Base-by-base conservation (phyloP, 768 basidiomycete species). In the Russula virescens region DNA sequence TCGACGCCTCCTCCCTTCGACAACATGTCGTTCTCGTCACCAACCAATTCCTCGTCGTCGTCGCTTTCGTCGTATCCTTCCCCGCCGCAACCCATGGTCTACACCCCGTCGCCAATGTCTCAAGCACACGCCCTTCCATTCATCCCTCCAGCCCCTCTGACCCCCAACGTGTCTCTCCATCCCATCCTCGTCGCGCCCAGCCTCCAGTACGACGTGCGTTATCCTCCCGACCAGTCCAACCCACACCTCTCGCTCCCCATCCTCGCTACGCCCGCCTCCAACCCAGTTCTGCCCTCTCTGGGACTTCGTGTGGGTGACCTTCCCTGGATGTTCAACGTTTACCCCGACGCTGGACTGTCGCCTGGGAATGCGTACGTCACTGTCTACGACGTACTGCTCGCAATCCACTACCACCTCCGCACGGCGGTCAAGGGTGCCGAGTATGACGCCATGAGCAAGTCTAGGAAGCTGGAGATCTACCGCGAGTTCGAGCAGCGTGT, bases 1-100 rank as follows among this genome's bases (percentile, higher is more conserved):
- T 63, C 62, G 19, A 63, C 62, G 14, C 62, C 62, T 0, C 62
- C 62, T 3, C 62, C 62, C 3, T 28, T 64, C 40, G 58, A 51
- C 13, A 40, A 54, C 51, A 57, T 34, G 51, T 45, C 57, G 0
- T 58, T 60, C 47, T 54, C 52, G 7, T 49, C 62, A 28, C 63
- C 63, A 35, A 1, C 19, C 0, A 46, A 64, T 16, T 55, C 62
- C 31, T 25, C 56, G 25, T 16, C 19, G 25, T 16, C 19, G 5
- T 43, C 14, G 9, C 38, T n/a, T 3, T 34, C 47, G 5, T 40
- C 51, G 14, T 60, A 64, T 60, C 53, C 16, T 6, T 54, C 62
- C 18, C 21, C 62, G 3, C 53, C 28, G 0, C 63, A 55, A 0
- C 40, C 40, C 3, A 38, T 2, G 2, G 62, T 59, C 18, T 63